These are phyloP conservation scores for Melianthus villosus DNA, from an alignment of 441 rosid genomes.

Conservation along the genomic window DNA sequence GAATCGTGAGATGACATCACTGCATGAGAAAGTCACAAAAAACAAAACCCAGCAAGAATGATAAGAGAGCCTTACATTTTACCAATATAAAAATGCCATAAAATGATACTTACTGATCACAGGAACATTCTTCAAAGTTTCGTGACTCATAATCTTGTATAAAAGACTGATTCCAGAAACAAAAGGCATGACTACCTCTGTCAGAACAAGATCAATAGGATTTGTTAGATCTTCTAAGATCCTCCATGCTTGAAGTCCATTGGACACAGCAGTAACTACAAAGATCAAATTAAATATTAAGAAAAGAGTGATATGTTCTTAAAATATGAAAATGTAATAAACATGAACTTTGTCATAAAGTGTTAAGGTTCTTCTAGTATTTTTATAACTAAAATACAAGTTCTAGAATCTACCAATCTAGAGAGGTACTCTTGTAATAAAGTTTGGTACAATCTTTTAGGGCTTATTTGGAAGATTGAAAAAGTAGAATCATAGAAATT, in stretches of 20 bases:
- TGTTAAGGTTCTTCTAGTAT: no score
- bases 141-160: conserved; percentile 81
- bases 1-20: conserved; percentile 93
- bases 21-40: no score
- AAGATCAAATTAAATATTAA: conserved; percentile 3
- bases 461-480: no score
- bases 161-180: conserved; percentile 77
- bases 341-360: no score
- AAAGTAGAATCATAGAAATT: no score
- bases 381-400: no score
- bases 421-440: no score
- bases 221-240: conserved; percentile 39
- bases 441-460: no score
- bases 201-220: conserved; percentile 64
- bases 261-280: conserved; percentile 62
- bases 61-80: background rate
- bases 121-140: conserved; percentile 72
- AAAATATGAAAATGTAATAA: no score
- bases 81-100: background rate
- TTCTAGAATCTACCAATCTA: no score
- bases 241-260: conserved; percentile 94
- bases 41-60: conserved; percentile 6
- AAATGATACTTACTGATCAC: conserved; percentile 50
- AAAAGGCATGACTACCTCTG: conserved; percentile 79
- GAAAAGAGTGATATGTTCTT: background rate